Evolutionary conservation across 1,139 yeast genomes (phyloP).

Genomic region (Saccharomyces hybrid): DNA sequence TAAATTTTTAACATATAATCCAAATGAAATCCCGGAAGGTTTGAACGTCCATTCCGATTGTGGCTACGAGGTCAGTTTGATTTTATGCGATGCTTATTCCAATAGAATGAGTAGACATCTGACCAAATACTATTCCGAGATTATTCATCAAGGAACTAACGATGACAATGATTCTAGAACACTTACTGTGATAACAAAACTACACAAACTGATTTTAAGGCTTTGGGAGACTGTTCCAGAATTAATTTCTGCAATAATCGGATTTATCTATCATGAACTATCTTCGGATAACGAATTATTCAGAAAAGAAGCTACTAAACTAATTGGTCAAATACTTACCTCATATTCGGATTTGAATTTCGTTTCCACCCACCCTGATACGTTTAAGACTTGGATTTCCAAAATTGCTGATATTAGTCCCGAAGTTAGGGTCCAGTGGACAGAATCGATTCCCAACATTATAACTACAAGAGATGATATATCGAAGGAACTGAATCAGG

Average conservation of each 20-base stretch:
- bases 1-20: conserved; percentile 33
- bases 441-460: conserved; percentile 44
- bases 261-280: conserved; percentile 73
- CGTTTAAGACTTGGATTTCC: conserved; percentile 67
- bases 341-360: conserved; percentile 49
- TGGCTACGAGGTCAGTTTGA: conserved; percentile 59
- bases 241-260: conserved; percentile 63
- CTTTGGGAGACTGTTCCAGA: conserved; percentile 79
- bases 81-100: conserved; percentile 61
- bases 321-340: conserved; percentile 62
- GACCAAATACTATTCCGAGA: conserved; percentile 75
- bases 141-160: conserved; percentile 45
- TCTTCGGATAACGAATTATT: conserved; percentile 60
- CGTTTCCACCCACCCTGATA: conserved; percentile 48
- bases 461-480: conserved; percentile 45
- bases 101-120: conserved; percentile 73
- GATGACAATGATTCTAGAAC: conserved; percentile 23
- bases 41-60: conserved; percentile 37
- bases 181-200: conserved; percentile 43
- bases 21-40: conserved; percentile 29
- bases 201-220: conserved; percentile 57
- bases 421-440: conserved; percentile 64
- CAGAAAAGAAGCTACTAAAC: conserved; percentile 61
- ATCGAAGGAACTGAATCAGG: conserved; percentile 45
- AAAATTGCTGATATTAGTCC: conserved; percentile 65